These are phyloP conservation scores for Talaromyces sp. DNA, from an alignment of 2,329 filamentous ascomycete genomes.

Conservation along the genomic window DNA sequence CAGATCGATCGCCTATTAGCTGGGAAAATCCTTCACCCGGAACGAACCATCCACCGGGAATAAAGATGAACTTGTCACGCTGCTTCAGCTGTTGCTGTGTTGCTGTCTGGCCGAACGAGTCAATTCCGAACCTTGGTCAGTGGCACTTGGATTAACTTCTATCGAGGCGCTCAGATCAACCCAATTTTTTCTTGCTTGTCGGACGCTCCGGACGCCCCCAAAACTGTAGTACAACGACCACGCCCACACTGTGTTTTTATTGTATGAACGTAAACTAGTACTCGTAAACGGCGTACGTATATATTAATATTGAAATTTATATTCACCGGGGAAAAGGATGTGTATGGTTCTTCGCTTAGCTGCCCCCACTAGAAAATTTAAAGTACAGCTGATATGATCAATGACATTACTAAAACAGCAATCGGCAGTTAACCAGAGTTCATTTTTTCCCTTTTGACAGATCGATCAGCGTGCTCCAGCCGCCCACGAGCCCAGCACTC, in stretches of 20 bases:
- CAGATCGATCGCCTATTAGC: background rate
- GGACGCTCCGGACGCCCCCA: background rate
- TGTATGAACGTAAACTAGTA: background rate
- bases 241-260: background rate
- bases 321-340: background rate
- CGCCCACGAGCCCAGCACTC: constrained; percentile 4
- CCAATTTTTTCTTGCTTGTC: background rate
- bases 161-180: too few relatives aligned
- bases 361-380: background rate
- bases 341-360: background rate
- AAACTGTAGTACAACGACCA: too few relatives aligned
- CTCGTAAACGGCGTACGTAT: too few relatives aligned
- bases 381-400: background rate
- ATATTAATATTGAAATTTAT: background rate
- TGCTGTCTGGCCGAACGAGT: background rate
- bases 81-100: background rate
- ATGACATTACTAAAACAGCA: background rate
- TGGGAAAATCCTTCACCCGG: background rate
- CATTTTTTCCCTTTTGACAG: background rate
- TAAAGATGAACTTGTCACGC: background rate
- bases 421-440: background rate
- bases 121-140: background rate
- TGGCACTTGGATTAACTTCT: background rate
- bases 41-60: background rate
- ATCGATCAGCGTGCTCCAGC: background rate